These are phyloP conservation scores for Apostasia shenzhenica DNA, from an alignment of 106 monocot species.

Conservation along the genomic window DNA sequence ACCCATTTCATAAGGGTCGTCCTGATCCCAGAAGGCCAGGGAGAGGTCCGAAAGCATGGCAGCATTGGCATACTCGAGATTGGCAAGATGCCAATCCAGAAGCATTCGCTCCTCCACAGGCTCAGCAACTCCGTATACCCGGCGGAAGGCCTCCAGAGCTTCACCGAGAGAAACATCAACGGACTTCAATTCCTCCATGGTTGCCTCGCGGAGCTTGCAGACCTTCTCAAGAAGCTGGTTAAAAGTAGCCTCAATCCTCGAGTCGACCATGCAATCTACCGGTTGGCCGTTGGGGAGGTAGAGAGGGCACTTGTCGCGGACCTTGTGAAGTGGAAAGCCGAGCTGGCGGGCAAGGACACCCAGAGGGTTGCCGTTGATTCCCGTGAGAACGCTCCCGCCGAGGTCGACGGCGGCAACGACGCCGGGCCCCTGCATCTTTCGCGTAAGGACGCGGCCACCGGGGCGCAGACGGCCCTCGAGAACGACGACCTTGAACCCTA, in stretches of 20 bases:
- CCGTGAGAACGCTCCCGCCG: constrained; percentile 92
- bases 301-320: constrained; percentile 85
- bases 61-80: constrained; percentile 97
- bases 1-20: constrained; percentile 99
- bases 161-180: constrained; percentile 76
- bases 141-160: constrained; percentile 78
- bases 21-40: constrained; percentile 98
- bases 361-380: constrained; percentile 91
- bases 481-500: constrained; percentile 66
- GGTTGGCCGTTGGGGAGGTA: constrained; percentile 73
- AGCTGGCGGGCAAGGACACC: constrained; percentile 82
- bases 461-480: constrained; percentile 80
- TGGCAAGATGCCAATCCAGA: constrained; percentile 94
- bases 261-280: constrained; percentile 59
- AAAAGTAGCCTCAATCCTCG: constrained; percentile 60
- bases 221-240: constrained; percentile 92
- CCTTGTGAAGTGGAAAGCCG: constrained; percentile 90
- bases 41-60: constrained; percentile 72
- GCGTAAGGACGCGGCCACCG: constrained; percentile 79
- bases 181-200: constrained; percentile 48
- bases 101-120: constrained; percentile 76
- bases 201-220: constrained; percentile 63
- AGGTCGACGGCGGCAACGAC: constrained; percentile 69
- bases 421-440: constrained; percentile 39
- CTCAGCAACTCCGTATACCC: constrained; percentile 50